Evolutionary conservation across 805 yeast species (phyloP), one percentile per base, ranked within the genome.

Genomic region (Ogataea philodendri): DNA sequence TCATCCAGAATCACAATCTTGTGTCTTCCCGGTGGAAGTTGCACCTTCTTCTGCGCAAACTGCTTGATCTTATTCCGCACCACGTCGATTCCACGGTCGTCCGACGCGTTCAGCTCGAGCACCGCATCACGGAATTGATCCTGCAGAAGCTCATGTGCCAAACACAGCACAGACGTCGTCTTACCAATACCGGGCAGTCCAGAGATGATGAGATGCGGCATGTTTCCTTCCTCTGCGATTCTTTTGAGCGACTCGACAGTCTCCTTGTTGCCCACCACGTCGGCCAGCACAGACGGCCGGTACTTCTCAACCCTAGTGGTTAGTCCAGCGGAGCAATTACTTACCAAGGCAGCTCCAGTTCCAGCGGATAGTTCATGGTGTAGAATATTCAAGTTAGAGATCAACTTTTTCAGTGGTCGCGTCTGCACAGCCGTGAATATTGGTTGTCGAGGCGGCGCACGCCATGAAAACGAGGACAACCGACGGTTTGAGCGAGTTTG

Each of bases 101-200:
- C 98, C 1, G 95, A 83, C 1, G 98, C 98, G 59, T 93, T 93
- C 55, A 93, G 67, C 60, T 93, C 98, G 39, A 93, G 63, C 1
- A 90, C 90, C 0, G 96, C 98, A 46, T 83, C 90, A 22, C 70
- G 67, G 36, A 49, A 40, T 16, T 77, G 65, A 13, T 74, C 74
- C 0, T 95, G 96, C 19, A 93, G 67, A 26, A 93, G 62, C 54
- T 84, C 95, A 34, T 76, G 72, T 0, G 97, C 97, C 18, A 93
- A 71, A 64, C 97, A 89, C 42, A 84, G 85, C 5, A 93, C 77
- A 2, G 96, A 83, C 0, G 98, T 93, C 3, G 98, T 93, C 59
- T 93, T 93, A 26, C 98, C 98, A 37, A 93, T 90, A 49, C 98
- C 98, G 2, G 98, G 98, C 29, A 87, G 65, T 3, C 98, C 95